Base-by-base conservation (phyloP, 169 alveolate species). In the Plasmodium gaboni region DNA sequence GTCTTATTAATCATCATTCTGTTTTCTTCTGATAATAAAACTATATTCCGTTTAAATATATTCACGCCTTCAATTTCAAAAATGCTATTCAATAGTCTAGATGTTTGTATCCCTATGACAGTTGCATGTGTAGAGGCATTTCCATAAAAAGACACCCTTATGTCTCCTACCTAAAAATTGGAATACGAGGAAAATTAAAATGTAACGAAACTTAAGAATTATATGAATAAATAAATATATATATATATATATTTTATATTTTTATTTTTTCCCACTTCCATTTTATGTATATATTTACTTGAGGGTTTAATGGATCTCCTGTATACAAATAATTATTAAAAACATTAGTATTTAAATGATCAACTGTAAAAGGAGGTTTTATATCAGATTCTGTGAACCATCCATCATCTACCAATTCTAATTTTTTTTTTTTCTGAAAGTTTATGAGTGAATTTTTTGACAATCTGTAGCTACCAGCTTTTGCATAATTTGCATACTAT, bases 301-400 rank as follows among this genome's bases (percentile, higher is more conserved):
- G 92, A n/a, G 96, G 96, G 64, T 92, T 91, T 42, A 88, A 65
- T 17, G 95, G 95, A 32, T 94, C 96, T 17, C 96, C 96, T 24
- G 96, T 94, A 70, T 94, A 94, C 64, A 94, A 91, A 50, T 93
- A 92, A 48, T 94, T 87, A 48, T 91, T 87, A 53, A 80, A 86
- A 51, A 94, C 96, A 73, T 91, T 93, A 17, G 96, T 94, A 69
- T 92, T 94, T 13, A 91, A 63, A 73, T 94, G 93, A 50, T 87
- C 86, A 24, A 94, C 74, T 15, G 88, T 72, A 44, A 91, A 86
- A 15, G 93, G 93, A 53, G 96, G 96, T 55, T 89, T 83, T 10
- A 92, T 88, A 50, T 92, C 92, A 28, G 95, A 83, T 46, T 76
- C 87, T 19, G 72, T 70, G 59, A 92, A 94, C 95, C 95, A 94